phyloP scores from a whole-genome alignment of 208 protist genomes.

The Trypanosoma congolense region DNA sequence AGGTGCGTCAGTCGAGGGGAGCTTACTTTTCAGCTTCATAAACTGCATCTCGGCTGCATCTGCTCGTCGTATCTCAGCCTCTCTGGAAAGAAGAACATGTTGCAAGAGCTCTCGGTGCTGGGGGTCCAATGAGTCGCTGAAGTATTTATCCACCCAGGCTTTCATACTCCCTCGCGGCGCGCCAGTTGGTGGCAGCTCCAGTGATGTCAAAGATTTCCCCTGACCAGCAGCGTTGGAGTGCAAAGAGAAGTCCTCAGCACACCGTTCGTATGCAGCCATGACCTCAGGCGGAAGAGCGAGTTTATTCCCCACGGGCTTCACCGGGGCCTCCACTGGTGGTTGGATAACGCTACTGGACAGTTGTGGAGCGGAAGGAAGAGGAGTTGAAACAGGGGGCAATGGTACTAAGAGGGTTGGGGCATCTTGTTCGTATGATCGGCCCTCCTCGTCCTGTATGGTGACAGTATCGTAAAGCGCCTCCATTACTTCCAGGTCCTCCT shows the following conservation, averaged over 20 bases:
- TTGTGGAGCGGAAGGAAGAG: background rate
- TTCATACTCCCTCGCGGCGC: conserved; percentile 9
- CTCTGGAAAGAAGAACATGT: conserved; percentile 24
- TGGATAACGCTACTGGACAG: background rate
- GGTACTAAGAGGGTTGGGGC: background rate
- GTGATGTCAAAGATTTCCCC: conserved; percentile 7
- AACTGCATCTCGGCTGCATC: conserved; percentile 22
- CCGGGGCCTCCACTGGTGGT: background rate
- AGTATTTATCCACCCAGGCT: conserved; percentile 21
- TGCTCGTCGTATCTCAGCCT: conserved; percentile 23
- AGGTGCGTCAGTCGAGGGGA: background rate
- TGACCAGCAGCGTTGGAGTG: conserved; percentile 9
- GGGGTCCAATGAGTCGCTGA: conserved; percentile 20
- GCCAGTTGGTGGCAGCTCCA: conserved; percentile 6
- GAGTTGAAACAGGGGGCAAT: conserved; percentile 4
- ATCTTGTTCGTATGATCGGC: too few species aligned
- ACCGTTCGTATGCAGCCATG: conserved; percentile 13
- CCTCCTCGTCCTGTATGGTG: too few species aligned
- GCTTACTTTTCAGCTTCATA: conserved; percentile 13
- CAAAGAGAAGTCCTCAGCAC: conserved; percentile 4
- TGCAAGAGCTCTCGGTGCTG: conserved; percentile 23
- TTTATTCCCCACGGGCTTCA: background rate
- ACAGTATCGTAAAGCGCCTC: conserved; percentile 24
- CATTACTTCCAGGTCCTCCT: conserved; percentile 21
- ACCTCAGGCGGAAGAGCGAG: conserved; percentile 11